phyloP scores from a whole-genome alignment of 2,329 filamentous ascomycete species.

The Tolypocladium guangdongense region DNA sequence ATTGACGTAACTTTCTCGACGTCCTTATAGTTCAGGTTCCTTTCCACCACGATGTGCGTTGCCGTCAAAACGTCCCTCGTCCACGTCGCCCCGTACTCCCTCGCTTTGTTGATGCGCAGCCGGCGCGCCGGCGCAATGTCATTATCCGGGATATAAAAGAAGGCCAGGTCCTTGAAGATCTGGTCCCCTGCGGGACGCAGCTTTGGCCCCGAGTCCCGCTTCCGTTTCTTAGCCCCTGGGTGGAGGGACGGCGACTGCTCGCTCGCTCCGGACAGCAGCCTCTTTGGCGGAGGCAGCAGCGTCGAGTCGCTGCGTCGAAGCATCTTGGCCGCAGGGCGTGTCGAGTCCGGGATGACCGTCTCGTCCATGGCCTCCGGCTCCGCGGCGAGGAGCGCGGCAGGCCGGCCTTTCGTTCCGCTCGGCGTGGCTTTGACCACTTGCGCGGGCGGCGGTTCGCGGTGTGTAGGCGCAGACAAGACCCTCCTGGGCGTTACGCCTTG shows the following conservation, averaged over 20 bases:
- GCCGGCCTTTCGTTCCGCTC: conserved; percentile 12
- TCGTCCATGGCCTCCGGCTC: conserved; percentile 11
- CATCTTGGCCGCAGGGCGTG: conserved; percentile 6
- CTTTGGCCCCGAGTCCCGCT: conserved; percentile 28
- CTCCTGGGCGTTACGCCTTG: conserved; percentile 6
- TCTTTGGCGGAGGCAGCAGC: conserved; percentile 13
- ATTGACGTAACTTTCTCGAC: conserved; percentile 38
- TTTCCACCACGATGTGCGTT: conserved; percentile 75
- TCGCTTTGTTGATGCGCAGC: conserved; percentile 62
- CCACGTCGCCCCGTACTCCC: conserved; percentile 67
- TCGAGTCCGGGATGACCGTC: conserved; percentile 17
- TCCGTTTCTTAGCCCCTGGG: conserved; percentile 31
- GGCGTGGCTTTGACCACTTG: conserved; percentile 21
- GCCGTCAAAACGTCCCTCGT: conserved; percentile 46
- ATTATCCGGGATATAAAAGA: conserved; percentile 75
- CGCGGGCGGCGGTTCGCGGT: neutral
- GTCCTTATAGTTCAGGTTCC: conserved; percentile 50
- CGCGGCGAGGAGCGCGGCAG: conserved; percentile 7
- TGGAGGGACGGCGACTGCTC: conserved; percentile 14
- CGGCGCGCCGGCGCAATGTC: conserved; percentile 57
- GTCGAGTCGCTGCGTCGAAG: conserved; percentile 19
- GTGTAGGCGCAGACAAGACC: conserved; percentile 3
- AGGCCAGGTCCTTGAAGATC: conserved; percentile 49
- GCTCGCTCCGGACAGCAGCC: conserved; percentile 1
- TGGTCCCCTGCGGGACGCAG: conserved; percentile 39